phyloP scores from a whole-genome alignment of 805 yeast species.

The Cyberlindnera mycetangii region DNA sequence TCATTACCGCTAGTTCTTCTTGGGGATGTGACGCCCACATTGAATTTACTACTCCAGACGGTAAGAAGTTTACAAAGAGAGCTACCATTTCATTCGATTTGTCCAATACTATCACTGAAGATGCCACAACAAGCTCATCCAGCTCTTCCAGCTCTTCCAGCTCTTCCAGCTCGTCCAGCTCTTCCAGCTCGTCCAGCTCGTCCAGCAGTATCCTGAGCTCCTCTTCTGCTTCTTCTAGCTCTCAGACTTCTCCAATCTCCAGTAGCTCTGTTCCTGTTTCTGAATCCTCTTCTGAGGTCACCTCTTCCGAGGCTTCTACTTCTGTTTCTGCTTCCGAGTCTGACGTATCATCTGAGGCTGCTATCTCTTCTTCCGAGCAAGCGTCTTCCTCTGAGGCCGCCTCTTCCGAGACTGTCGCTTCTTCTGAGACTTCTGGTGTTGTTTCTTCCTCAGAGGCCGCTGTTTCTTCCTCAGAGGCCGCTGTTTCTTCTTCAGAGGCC shows the following conservation, averaged over 20 bases:
- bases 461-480: too few species aligned
- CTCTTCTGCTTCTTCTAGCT: background rate
- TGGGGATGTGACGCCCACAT: background rate
- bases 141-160: slow-evolving; percentile 4
- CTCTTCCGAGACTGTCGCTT: background rate
- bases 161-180: background rate
- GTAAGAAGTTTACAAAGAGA: background rate
- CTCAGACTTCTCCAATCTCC: background rate
- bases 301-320: too few species aligned
- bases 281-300: background rate
- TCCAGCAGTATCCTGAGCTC: background rate
- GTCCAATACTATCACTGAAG: slow-evolving; percentile 3
- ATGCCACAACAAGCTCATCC: background rate
- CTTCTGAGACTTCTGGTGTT: background rate
- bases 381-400: background rate
- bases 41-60: slow-evolving; percentile 5
- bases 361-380: too few species aligned
- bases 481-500: background rate
- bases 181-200: background rate
- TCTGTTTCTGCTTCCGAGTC: background rate
- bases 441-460: too few species aligned
- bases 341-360: too few species aligned
- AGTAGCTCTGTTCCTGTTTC: background rate
- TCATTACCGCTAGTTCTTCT: background rate
- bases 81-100: slow-evolving; percentile 2